Evolutionary conservation across 2,329 filamentous ascomycete genomes (phyloP).

Genomic region (Purpureocillium takamizusanense): DNA sequence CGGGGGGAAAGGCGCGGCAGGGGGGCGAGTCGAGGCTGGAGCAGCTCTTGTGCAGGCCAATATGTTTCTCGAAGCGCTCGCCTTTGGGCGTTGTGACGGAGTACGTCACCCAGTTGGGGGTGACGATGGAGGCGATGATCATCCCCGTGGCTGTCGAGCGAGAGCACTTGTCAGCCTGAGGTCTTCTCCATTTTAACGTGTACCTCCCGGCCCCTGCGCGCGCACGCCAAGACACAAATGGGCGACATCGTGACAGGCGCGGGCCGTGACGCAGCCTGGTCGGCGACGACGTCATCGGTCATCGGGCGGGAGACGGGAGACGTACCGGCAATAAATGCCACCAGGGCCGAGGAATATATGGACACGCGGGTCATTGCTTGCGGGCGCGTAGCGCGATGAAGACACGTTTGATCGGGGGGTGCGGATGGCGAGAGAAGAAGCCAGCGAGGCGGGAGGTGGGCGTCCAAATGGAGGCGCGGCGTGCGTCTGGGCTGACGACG

Average conservation of each 20-base stretch:
- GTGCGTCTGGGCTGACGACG: no score
- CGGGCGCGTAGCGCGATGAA: not conserved
- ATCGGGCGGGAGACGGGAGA: conserved; percentile 8
- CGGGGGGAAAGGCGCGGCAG: conserved; percentile 38
- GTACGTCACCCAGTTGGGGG: conserved; percentile 65
- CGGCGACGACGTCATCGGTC: conserved; percentile 1
- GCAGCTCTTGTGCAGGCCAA: conserved; percentile 78
- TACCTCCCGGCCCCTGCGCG: no score
- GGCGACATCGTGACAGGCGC: no score
- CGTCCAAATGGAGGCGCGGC: no score
- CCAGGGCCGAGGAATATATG: conserved; percentile 32
- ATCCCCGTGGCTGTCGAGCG: conserved; percentile 52
- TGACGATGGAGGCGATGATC: conserved; percentile 59
- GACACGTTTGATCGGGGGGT: not conserved
- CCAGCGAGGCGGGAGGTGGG: not conserved
- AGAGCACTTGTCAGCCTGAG: conserved; percentile 18
- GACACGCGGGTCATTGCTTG: conserved; percentile 31
- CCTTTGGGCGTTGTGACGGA: conserved; percentile 40
- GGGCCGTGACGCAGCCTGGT: not conserved
- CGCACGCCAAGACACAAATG: no score
- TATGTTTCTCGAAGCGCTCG: conserved; percentile 43
- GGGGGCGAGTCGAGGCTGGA: conserved; percentile 54
- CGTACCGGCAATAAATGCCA: conserved; percentile 34
- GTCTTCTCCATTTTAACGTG: not conserved
- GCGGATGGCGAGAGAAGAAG: not conserved